Evolutionary conservation across 139 green algal genomes (phyloP).

Genomic region (Chlamydomonas sp.): DNA sequence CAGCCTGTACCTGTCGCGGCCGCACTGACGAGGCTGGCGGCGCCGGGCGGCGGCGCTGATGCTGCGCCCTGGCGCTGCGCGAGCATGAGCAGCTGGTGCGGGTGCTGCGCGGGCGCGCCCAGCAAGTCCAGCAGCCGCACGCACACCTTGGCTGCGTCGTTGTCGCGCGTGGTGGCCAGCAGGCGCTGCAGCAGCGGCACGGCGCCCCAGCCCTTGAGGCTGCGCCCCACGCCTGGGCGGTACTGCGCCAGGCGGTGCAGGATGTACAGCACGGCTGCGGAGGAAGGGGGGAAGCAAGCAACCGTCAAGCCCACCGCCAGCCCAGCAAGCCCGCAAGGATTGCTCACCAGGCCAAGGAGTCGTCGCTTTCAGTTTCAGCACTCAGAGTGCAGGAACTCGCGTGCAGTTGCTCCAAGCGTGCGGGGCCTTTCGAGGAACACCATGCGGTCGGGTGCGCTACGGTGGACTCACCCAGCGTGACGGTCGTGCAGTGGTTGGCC

Average conservation of each 20-base stretch:
- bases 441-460: background rate
- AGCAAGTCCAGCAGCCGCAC: slow-evolving; percentile 33
- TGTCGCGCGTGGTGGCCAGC: slow-evolving; percentile 34
- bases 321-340: background rate
- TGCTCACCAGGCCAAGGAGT: too few species aligned
- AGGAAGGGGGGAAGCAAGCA: background rate
- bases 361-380: too few species aligned
- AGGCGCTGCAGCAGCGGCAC: slow-evolving; percentile 32
- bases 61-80: too few species aligned
- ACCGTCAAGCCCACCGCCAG: background rate
- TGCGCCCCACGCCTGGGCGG: slow-evolving; percentile 17
- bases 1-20: too few species aligned
- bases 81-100: background rate
- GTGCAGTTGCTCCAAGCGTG: background rate
- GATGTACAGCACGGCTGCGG: slow-evolving; percentile 38
- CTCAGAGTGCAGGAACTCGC: too few species aligned
- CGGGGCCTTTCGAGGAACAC: too few species aligned
- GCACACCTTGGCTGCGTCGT: slow-evolving; percentile 25
- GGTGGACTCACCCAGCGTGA: slow-evolving; percentile 18
- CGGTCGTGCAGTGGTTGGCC: slow-evolving; percentile 29
- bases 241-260: slow-evolving; percentile 28
- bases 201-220: slow-evolving; percentile 17
- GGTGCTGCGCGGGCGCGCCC: background rate
- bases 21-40: too few species aligned
- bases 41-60: too few species aligned